Percentiles rank a stretch among this genome's conserved stretches.
Evolutionary conservation across 192 early-diverging fungal genomes (phyloP).

Genomic region (Backusella mclennaniae): DNA sequence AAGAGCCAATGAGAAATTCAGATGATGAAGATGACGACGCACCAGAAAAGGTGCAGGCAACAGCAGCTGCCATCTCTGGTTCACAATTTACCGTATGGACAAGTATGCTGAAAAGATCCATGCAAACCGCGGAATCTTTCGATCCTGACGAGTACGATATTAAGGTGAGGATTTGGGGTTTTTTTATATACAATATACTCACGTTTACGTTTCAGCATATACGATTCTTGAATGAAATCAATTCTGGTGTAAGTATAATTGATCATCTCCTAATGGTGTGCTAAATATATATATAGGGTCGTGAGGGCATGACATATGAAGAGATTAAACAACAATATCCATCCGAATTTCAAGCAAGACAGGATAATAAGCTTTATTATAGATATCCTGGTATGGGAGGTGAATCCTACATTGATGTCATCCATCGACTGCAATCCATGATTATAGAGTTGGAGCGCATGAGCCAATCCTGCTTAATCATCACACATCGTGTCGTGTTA

Average conservation of each 20-base stretch:
- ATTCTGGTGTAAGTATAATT: constrained; percentile 60
- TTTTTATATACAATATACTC: neutral
- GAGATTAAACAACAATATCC: constrained; percentile 83
- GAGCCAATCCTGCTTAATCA: constrained; percentile 82
- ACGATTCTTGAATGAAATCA: constrained; percentile 90
- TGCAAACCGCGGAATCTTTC: constrained; percentile 83
- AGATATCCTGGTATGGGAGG: constrained; percentile 96
- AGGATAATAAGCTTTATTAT: constrained; percentile 87
- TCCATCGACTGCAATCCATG: constrained; percentile 89
- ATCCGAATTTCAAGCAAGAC: constrained; percentile 77
- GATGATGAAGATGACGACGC: neutral
- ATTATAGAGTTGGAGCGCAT: constrained; percentile 97
- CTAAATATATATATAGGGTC: constrained; percentile 23
- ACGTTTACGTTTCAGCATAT: constrained; percentile 45
- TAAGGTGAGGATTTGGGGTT: constrained; percentile 31
- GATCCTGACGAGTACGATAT: constrained; percentile 75
- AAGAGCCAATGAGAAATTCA: neutral
- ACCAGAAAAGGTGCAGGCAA: constrained; percentile 34
- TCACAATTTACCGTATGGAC: constrained; percentile 78
- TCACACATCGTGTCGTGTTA: constrained; percentile 91
- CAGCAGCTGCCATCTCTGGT: constrained; percentile 70
- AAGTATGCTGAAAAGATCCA: constrained; percentile 78
- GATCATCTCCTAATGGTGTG: no score
- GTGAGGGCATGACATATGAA: constrained; percentile 74
- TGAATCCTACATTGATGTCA: constrained; percentile 93